These are phyloP conservation scores for Fennellomyces sp. DNA, from an alignment of 371 early-diverging fungal genomes.

Conservation along the genomic window DNA sequence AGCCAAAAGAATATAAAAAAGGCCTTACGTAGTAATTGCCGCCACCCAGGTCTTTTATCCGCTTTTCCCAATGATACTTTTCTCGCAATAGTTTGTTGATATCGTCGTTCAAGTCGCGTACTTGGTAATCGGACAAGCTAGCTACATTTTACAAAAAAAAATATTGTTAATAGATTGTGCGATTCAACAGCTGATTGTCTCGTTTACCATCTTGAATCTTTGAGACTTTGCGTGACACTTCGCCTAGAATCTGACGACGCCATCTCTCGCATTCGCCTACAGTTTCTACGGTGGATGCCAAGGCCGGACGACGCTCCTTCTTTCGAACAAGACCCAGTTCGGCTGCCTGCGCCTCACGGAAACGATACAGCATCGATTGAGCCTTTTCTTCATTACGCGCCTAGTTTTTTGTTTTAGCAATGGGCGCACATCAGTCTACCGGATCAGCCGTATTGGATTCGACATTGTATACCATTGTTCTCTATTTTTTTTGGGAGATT, in stretches of 20 bases:
- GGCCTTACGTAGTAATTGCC: slow-evolving; percentile 83
- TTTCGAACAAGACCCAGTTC: slow-evolving; percentile 76
- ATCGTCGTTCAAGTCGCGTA: slow-evolving; percentile 94
- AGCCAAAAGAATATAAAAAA: neutral
- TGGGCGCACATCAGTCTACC: too few species aligned
- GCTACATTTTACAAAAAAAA: slow-evolving; percentile 38
- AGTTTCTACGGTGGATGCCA: slow-evolving; percentile 70
- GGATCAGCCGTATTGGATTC: too few species aligned
- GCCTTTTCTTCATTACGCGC: slow-evolving; percentile 98
- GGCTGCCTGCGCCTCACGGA: slow-evolving; percentile 90
- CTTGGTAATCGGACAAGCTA: slow-evolving; percentile 84
- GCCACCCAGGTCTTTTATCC: slow-evolving; percentile 93
- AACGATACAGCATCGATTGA: slow-evolving; percentile 97
- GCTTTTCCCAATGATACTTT: slow-evolving; percentile 91
- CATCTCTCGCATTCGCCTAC: slow-evolving; percentile 87
- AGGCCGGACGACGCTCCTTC: slow-evolving; percentile 71
- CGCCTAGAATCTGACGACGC: slow-evolving; percentile 87
- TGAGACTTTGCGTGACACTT: slow-evolving; percentile 85
- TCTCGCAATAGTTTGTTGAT: slow-evolving; percentile 93
- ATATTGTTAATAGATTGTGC: neutral
- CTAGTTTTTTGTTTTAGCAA: too few species aligned
- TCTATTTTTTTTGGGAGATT: too few species aligned
- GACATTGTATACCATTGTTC: too few species aligned
- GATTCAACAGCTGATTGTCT: neutral
- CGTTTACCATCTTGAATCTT: slow-evolving; percentile 89